phyloP scores from a whole-genome alignment of 306 rosid species.

The Cucurbita ficifolia region DNA sequence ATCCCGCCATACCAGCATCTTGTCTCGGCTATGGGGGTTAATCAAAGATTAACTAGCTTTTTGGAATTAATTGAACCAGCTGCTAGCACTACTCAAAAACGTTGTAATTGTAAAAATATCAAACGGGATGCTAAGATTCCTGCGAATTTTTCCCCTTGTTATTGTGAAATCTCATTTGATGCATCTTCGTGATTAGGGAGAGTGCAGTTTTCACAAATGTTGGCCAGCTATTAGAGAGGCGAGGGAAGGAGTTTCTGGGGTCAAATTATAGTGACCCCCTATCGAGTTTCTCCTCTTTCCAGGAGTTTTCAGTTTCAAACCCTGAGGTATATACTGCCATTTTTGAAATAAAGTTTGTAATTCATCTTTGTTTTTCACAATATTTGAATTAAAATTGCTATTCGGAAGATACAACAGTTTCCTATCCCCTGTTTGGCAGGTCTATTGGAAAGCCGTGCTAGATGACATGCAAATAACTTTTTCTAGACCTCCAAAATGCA shows the following conservation, averaged over 20 bases:
- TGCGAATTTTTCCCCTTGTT: not conserved
- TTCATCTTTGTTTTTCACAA: not conserved
- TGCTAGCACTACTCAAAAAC: not conserved
- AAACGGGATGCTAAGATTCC: not conserved
- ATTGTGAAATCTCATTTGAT: not conserved
- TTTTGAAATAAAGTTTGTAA: not conserved
- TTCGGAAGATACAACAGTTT: constrained; percentile 4
- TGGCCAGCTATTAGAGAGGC: constrained; percentile 53
- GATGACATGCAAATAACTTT: constrained; percentile 56
- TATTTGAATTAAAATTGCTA: not conserved
- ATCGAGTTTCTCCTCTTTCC: constrained; percentile 61
- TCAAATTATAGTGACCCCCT: constrained; percentile 68
- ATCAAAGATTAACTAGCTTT: not conserved
- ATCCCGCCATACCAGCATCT: not conserved
- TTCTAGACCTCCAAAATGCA: constrained; percentile 52
- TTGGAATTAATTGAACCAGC: not conserved
- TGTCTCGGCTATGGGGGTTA: not conserved
- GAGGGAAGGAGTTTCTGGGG: constrained; percentile 62
- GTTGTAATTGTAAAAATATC: not conserved
- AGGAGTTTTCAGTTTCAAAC: constrained; percentile 61
- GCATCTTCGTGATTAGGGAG: constrained; percentile 31
- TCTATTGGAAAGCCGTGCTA: constrained; percentile 58
- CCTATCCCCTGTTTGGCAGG: constrained; percentile 27
- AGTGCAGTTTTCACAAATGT: constrained; percentile 46
- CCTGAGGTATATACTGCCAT: constrained; percentile 39